Evolutionary conservation across 495 filamentous ascomycete species (phyloP).

Genomic region (Aspergillus conjunctus): DNA sequence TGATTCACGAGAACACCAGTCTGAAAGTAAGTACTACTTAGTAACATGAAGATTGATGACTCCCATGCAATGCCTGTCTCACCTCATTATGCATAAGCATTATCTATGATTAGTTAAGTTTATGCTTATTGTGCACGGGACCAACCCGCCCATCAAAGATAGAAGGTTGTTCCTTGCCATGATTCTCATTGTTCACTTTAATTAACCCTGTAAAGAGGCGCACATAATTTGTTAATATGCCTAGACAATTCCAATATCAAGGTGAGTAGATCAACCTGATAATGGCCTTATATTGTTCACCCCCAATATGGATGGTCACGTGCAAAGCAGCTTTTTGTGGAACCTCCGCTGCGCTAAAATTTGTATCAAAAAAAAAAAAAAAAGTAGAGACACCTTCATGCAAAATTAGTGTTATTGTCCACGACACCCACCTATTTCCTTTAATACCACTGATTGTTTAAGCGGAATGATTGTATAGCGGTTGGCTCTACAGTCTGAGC

Average conservation of each 20-base stretch:
- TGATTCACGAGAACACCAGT: too few species aligned
- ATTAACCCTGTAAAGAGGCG: too few species aligned
- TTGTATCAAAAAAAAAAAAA: conserved; percentile 33
- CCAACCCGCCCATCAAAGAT: too few species aligned
- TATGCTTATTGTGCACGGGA: too few species aligned
- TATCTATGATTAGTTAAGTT: too few species aligned
- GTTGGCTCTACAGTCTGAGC: conserved; percentile 31
- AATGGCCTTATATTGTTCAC: background rate
- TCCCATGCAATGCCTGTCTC: too few species aligned
- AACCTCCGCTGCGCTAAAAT: conserved; percentile 32
- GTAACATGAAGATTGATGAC: too few species aligned
- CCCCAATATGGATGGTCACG: conserved; percentile 15
- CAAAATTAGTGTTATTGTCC: conserved; percentile 27
- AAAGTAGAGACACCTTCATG: conserved; percentile 20
- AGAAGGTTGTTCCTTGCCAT: too few species aligned
- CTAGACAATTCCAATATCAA: background rate
- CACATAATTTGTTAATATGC: too few species aligned
- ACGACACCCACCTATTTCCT: conserved; percentile 18
- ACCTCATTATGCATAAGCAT: too few species aligned
- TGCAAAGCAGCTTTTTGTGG: conserved; percentile 20
- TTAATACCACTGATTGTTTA: background rate
- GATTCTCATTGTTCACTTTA: too few species aligned
- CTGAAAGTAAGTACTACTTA: too few species aligned
- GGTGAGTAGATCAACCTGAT: background rate
- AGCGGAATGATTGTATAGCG: conserved; percentile 43